Conservation (phyloP, 1,284 basidiomycete species). For the Papiliotrema laurentii region DNA sequence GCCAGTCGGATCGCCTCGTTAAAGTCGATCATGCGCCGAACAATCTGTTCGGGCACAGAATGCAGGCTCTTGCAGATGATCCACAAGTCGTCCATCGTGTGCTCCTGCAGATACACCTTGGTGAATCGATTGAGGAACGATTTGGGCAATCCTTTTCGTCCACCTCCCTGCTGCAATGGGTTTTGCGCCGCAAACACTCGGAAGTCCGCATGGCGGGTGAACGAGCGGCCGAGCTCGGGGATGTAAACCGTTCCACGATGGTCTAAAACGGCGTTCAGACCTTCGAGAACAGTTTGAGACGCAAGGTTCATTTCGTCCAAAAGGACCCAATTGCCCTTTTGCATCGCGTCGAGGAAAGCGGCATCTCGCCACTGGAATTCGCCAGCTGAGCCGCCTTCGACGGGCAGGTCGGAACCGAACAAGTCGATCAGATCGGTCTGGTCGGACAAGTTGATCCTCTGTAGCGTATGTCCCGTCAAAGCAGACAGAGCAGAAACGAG, state of each 20-base stretch:
- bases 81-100: conserved; percentile 72
- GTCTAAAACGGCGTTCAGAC: conserved; percentile 93
- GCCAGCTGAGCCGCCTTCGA: conserved; percentile 84
- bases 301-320: conserved; percentile 99
- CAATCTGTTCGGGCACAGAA: conserved; percentile 57
- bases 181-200: conserved; percentile 98
- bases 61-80: conserved; percentile 74
- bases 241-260: conserved; percentile 94
- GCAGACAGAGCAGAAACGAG: conserved; percentile 83
- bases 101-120: conserved; percentile 89
- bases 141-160: conserved; percentile 93
- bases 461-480: conserved; percentile 71
- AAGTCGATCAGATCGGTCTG: conserved; percentile 97
- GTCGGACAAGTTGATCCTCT: conserved; percentile 97
- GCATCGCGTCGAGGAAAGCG: conserved; percentile 88
- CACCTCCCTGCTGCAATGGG: conserved; percentile 92
- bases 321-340: conserved; percentile 91
- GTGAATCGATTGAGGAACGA: conserved; percentile 98
- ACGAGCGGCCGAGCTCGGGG: conserved; percentile 88
- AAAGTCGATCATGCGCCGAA: conserved; percentile 79
- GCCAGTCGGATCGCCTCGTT: conserved; percentile 70
- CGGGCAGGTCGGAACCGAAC: conserved; percentile 93
- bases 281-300: conserved; percentile 92
- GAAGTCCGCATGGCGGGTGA: conserved; percentile 83
- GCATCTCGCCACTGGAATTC: conserved; percentile 98